A percentile compares a stretch with the other conserved stretches of the same genome.
phyloP scores from a whole-genome alignment of 1,139 yeast species.

The Scheffersomyces illinoinensis region DNA sequence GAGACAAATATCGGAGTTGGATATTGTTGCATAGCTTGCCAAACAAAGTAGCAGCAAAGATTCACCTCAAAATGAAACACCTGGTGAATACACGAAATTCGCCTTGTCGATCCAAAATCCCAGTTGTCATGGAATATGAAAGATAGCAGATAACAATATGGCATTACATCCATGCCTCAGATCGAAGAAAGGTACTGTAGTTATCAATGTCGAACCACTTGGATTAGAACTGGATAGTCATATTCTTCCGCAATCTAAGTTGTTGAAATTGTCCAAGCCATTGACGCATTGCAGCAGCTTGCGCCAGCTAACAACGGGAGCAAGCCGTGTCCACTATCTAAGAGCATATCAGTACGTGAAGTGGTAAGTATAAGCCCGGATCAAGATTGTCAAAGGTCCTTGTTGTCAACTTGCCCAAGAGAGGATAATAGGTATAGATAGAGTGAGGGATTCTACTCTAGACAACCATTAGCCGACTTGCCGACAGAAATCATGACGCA shows the following conservation, averaged over 20 bases:
- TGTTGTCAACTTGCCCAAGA: neutral
- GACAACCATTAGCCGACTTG: neutral
- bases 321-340: neutral
- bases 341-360: neutral
- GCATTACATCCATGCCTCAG: neutral
- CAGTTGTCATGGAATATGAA: neutral
- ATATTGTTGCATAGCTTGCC: neutral
- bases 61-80: neutral
- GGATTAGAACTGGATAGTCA: neutral
- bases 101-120: neutral
- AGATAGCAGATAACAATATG: neutral
- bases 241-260: neutral
- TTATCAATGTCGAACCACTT: neutral
- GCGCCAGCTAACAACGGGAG: neutral
- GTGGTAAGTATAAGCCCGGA: neutral
- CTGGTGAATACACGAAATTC: neutral
- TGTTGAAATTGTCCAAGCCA: too few relatives aligned
- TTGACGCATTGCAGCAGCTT: neutral
- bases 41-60: neutral
- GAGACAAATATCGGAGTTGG: neutral
- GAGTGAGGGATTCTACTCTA: too few relatives aligned
- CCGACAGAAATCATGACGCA: neutral
- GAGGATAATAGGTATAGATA: neutral
- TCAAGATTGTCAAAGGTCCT: neutral
- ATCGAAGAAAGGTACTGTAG: neutral